phyloP scores from a whole-genome alignment of 2,329 filamentous ascomycete genomes.

The Rhinocladiella mackenziei region DNA sequence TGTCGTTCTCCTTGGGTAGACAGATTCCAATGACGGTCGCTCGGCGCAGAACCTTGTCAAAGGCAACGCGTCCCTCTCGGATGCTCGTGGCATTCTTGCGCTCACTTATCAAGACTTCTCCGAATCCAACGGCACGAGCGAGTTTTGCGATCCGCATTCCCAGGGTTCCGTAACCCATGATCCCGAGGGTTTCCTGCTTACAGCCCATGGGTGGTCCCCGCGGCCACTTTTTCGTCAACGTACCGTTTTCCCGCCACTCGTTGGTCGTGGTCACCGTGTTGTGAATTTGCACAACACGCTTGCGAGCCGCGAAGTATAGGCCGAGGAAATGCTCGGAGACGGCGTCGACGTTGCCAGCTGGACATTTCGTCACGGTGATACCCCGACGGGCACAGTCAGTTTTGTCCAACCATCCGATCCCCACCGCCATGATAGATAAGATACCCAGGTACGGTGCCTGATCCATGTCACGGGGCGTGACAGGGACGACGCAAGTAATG shows the following conservation, averaged over 20 bases:
- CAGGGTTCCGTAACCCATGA: slow-evolving; percentile 50
- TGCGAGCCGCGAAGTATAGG: slow-evolving; percentile 47
- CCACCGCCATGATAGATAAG: slow-evolving; percentile 46
- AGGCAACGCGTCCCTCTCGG: slow-evolving; percentile 24
- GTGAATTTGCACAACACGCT: slow-evolving; percentile 41
- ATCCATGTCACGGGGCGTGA: slow-evolving; percentile 42
- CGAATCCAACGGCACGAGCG: slow-evolving; percentile 46
- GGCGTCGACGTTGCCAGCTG: slow-evolving; percentile 46
- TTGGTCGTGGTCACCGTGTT: slow-evolving; percentile 33
- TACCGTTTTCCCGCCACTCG: slow-evolving; percentile 42
- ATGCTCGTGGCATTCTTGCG: slow-evolving; percentile 37
- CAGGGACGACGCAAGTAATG: slow-evolving; percentile 40
- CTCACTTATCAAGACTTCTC: slow-evolving; percentile 46
- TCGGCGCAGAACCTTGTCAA: slow-evolving; percentile 32
- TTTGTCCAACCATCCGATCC: slow-evolving; percentile 47
- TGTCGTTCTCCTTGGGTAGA: slow-evolving; percentile 33
- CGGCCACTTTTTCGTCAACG: slow-evolving; percentile 34
- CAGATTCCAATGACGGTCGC: slow-evolving; percentile 35
- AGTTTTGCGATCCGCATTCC: slow-evolving; percentile 47
- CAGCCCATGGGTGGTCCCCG: slow-evolving; percentile 43
- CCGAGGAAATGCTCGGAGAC: slow-evolving; percentile 51
- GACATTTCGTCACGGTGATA: slow-evolving; percentile 46
- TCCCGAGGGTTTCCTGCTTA: slow-evolving; percentile 47
- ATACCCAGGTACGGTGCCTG: slow-evolving; percentile 43
- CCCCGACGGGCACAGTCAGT: slow-evolving; percentile 42